Conservation (phyloP, 108 stramenopile species). For the Pseudonitzschia pungens region DNA sequence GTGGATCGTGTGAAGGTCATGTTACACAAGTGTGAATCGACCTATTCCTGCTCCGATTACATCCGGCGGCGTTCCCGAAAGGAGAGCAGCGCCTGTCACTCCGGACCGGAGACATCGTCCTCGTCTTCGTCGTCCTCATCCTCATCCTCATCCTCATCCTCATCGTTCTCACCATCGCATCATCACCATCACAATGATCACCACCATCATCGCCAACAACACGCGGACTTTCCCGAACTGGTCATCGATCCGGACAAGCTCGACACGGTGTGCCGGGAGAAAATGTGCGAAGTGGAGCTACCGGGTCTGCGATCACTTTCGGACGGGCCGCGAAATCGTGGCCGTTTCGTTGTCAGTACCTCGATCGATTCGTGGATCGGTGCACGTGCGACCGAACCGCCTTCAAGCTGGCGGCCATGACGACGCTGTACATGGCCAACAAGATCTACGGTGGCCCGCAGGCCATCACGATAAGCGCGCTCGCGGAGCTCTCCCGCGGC, state of each 20-base stretch:
- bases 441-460: constrained; percentile 40
- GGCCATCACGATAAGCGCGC: constrained; percentile 24
- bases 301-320: constrained; percentile 48
- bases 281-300: constrained; percentile 56
- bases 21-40: constrained; percentile 11
- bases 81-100: not conserved
- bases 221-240: not conserved
- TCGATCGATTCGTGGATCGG: constrained; percentile 48
- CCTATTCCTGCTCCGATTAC: constrained; percentile 32
- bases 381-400: constrained; percentile 49
- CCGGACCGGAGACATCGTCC: no score
- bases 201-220: no score
- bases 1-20: constrained; percentile 21
- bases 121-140: no score
- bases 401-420: constrained; percentile 67
- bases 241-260: constrained; percentile 22
- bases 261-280: constrained; percentile 45
- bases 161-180: no score
- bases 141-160: no score
- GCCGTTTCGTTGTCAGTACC: constrained; percentile 38
- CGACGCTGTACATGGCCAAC: constrained; percentile 50
- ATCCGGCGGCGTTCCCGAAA: constrained; percentile 18
- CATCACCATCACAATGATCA: no score
- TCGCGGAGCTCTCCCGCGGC: constrained; percentile 48
- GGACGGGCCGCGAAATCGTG: constrained; percentile 40